These are phyloP conservation scores for Capronia coronata DNA, from an alignment of 2,329 filamentous ascomycete species.

Conservation along the genomic window DNA sequence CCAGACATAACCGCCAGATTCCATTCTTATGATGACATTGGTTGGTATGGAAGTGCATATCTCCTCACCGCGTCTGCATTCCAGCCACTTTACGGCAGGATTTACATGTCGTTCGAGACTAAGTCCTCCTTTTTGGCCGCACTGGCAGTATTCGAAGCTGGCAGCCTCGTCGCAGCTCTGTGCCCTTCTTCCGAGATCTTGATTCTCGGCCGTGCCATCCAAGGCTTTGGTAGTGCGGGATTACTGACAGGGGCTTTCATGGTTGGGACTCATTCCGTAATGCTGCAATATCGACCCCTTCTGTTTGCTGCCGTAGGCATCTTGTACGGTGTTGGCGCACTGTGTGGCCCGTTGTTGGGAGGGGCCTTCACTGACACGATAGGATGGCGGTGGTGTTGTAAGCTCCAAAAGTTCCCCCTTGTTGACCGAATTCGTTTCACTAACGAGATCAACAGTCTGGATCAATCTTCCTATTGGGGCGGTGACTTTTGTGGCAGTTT, in stretches of 20 bases:
- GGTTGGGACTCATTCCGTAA: conserved; percentile 31
- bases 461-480: neutral
- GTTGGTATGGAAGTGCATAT: conserved; percentile 30
- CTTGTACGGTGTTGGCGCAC: conserved; percentile 28
- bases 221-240: conserved; percentile 33
- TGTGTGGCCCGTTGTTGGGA: conserved; percentile 35
- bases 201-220: conserved; percentile 33
- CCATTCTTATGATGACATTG: conserved; percentile 26
- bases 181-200: conserved; percentile 27
- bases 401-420: no score
- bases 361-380: conserved; percentile 33
- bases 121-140: conserved; percentile 31
- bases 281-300: conserved; percentile 32
- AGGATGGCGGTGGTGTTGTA: conserved; percentile 31
- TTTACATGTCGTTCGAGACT: conserved; percentile 20
- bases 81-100: conserved; percentile 18
- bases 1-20: conserved; percentile 27
- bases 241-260: conserved; percentile 42
- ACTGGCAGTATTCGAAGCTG: conserved; percentile 31
- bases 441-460: no score
- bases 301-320: conserved; percentile 32
- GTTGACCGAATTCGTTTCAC: no score
- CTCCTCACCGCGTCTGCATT: conserved; percentile 23
- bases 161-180: conserved; percentile 30
- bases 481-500: neutral